These are phyloP conservation scores for Pyrenophora graminea DNA, from an alignment of 2,329 filamentous ascomycete genomes.

Conservation along the genomic window DNA sequence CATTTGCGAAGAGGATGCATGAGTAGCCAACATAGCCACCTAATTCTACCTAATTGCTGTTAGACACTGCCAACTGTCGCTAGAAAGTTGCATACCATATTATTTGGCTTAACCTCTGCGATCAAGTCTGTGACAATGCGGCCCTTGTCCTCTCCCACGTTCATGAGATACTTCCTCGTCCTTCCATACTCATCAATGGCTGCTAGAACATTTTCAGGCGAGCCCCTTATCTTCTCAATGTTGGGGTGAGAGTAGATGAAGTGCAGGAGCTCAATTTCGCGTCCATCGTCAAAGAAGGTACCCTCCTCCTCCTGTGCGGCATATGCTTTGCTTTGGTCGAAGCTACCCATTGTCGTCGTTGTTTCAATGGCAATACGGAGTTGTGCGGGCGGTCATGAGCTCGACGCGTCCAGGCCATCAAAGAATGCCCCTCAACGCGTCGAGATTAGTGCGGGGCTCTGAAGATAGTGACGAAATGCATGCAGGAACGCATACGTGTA, in stretches of 20 bases:
- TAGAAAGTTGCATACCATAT: constrained; percentile 57
- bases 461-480: constrained; percentile 30
- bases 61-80: background rate
- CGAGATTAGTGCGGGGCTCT: constrained; percentile 28
- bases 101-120: constrained; percentile 64
- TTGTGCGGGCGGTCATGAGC: constrained; percentile 14
- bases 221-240: constrained; percentile 65
- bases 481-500: constrained; percentile 20
- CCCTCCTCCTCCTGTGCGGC: constrained; percentile 51
- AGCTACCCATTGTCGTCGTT: constrained; percentile 34
- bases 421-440: constrained; percentile 32
- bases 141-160: constrained; percentile 76
- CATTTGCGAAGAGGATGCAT: constrained; percentile 72
- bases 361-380: constrained; percentile 17
- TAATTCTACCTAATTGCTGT: constrained; percentile 63
- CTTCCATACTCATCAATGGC: constrained; percentile 72
- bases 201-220: constrained; percentile 65
- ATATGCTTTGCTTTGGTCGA: constrained; percentile 53
- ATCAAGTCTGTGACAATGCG: constrained; percentile 72
- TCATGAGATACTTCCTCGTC: constrained; percentile 75
- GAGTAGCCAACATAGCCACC: constrained; percentile 85
- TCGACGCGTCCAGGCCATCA: constrained; percentile 25
- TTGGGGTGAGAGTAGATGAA: constrained; percentile 67
- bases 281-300: constrained; percentile 66
- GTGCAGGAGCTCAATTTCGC: constrained; percentile 73